These are phyloP conservation scores for Pulicaria dysenterica DNA, from an alignment of 129 eudicot species.

Conservation along the genomic window DNA sequence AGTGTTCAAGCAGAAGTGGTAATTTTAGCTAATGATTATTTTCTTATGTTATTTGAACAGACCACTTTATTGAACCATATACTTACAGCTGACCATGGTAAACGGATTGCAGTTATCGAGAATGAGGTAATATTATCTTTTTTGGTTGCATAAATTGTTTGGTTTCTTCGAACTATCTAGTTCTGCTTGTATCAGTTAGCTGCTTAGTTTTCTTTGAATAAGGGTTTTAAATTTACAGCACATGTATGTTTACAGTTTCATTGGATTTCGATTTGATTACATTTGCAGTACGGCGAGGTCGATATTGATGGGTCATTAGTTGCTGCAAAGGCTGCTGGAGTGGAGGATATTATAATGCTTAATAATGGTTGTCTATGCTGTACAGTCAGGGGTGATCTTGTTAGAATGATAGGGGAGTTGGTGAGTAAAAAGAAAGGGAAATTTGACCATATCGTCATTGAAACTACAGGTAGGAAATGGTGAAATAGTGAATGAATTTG, in stretches of 20 bases:
- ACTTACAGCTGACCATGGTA: conserved; percentile 95
- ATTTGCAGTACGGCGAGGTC: conserved; percentile 91
- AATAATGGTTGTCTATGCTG: conserved; percentile 96
- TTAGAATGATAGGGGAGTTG: conserved; percentile 90
- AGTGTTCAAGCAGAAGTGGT: background rate
- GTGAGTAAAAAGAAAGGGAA: conserved; percentile 87
- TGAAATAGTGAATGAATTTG: background rate
- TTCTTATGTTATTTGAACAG: conserved; percentile 44
- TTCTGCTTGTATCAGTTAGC: background rate
- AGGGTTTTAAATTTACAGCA: background rate
- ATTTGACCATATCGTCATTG: conserved; percentile 93
- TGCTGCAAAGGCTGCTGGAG: conserved; percentile 90
- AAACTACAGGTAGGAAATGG: conserved; percentile 74
- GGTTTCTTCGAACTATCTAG: background rate
- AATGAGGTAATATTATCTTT: conserved; percentile 67
- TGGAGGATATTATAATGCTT: conserved; percentile 95
- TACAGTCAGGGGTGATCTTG: conserved; percentile 98
- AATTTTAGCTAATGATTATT: background rate
- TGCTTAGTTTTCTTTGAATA: background rate
- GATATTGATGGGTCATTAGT: conserved; percentile 98
- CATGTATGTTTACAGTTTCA: conserved; percentile 1
- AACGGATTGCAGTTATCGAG: conserved; percentile 96
- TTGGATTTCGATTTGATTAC: background rate
- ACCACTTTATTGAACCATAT: conserved; percentile 92
- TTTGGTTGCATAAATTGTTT: background rate